Evolutionary conservation across 2,329 filamentous ascomycete species (phyloP).

Genomic region (Penicillium freii): DNA sequence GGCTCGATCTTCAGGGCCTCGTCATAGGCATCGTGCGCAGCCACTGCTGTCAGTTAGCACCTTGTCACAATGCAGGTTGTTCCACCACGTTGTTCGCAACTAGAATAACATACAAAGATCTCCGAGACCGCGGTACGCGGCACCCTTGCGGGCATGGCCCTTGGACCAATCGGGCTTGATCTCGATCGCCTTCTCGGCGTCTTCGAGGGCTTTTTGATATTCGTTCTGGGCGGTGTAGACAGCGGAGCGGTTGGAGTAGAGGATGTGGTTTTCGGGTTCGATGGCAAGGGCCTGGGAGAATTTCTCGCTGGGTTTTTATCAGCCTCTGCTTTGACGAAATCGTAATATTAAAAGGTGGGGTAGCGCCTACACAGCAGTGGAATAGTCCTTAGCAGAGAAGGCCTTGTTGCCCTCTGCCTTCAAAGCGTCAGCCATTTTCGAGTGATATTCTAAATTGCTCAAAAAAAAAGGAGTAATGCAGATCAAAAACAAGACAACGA

Average conservation of each 20-base stretch:
- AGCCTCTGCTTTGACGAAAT: conserved; percentile 8
- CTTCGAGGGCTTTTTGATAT: conserved; percentile 77
- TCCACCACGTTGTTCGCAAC: neutral
- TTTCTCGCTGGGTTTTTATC: conserved; percentile 64
- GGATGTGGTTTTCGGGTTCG: conserved; percentile 87
- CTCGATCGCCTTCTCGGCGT: conserved; percentile 90
- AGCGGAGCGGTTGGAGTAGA: conserved; percentile 95
- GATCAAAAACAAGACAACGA: conserved; percentile 11
- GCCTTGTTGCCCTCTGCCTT: conserved; percentile 99
- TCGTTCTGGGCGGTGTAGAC: conserved; percentile 85
- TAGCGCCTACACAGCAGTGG: conserved; percentile 81
- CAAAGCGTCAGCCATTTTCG: conserved; percentile 70
- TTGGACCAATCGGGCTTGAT: conserved; percentile 98
- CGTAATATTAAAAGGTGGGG: conserved; percentile 19
- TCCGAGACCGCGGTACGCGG: conserved; percentile 81
- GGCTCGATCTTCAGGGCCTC: conserved; percentile 92
- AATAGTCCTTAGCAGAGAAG: conserved; percentile 95
- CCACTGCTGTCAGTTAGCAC: conserved; percentile 49
- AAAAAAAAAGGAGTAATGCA: neutral
- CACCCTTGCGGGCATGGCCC: conserved; percentile 90
- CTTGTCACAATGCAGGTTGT: neutral
- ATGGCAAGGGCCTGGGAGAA: conserved; percentile 91
- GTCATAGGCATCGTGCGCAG: conserved; percentile 85
- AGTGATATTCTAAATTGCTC: conserved; percentile 4
- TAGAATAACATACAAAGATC: conserved; percentile 62